A percentile compares a stretch with the other conserved stretches of the same genome.
phyloP scores from a whole-genome alignment of 257 asterid genomes.

The Solanum phureja region DNA sequence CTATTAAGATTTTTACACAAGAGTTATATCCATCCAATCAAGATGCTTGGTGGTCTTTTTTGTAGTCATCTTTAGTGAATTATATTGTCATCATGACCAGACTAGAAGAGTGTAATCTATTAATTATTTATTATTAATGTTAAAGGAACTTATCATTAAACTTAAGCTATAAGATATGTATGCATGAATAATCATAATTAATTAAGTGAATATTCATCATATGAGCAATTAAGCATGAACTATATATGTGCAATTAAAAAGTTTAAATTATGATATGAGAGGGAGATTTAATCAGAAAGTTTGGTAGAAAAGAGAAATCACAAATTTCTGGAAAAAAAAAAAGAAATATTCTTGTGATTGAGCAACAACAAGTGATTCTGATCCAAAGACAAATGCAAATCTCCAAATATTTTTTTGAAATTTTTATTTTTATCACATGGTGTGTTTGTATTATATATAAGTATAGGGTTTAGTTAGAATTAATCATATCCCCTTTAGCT shows the following conservation, averaged over 20 bases:
- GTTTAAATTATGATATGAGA: slow-evolving; percentile 17
- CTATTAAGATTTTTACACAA: background rate
- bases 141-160: background rate
- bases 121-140: background rate
- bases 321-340: background rate
- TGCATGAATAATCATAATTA: background rate
- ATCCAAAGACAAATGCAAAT: slow-evolving; percentile 26
- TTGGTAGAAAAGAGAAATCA: slow-evolving; percentile 31
- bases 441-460: slow-evolving; percentile 18
- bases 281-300: slow-evolving; percentile 44
- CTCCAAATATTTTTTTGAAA: slow-evolving; percentile 18
- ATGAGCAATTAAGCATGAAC: background rate
- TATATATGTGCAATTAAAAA: background rate
- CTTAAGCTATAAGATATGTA: slow-evolving; percentile 4
- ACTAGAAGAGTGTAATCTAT: background rate
- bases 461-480: slow-evolving; percentile 4
- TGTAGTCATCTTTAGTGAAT: background rate
- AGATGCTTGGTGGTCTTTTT: background rate
- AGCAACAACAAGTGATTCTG: slow-evolving; percentile 36
- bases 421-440: background rate
- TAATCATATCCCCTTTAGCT: slow-evolving; percentile 3
- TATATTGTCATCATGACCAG: background rate
- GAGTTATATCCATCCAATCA: background rate
- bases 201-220: background rate
- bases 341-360: slow-evolving; percentile 19